Evolutionary conservation across 2,329 filamentous ascomycete species (phyloP).

Genomic region (Pseudogymnoascus sp.): DNA sequence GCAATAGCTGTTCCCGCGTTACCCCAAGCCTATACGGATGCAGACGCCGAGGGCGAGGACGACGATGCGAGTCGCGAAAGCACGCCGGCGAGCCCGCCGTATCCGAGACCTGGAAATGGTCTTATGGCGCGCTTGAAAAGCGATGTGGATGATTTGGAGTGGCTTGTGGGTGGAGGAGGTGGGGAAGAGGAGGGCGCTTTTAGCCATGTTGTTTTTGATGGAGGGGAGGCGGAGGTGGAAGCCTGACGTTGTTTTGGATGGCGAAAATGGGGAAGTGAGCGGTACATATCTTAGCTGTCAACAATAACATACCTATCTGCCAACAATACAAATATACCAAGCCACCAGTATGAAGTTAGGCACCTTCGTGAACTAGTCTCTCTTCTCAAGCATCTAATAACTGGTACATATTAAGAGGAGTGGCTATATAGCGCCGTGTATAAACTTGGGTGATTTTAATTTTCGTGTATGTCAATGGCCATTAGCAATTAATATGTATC

Average conservation of each 20-base stretch:
- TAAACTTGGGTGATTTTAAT: not conserved
- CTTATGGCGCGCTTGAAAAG: constrained; percentile 43
- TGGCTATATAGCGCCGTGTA: not conserved
- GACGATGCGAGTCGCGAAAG: constrained; percentile 35
- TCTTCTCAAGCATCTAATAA: not conserved
- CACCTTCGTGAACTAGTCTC: not conserved
- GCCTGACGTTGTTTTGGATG: not conserved
- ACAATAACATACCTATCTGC: not conserved
- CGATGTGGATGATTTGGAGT: constrained; percentile 51
- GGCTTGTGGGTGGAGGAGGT: constrained; percentile 51
- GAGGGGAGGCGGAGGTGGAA: not conserved
- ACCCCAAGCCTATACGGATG: not conserved
- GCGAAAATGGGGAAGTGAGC: not conserved
- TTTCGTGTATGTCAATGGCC: not conserved
- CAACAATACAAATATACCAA: not conserved
- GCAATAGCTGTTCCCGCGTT: not conserved
- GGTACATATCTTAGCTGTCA: not conserved
- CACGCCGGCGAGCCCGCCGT: constrained; percentile 50
- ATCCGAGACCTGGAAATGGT: constrained; percentile 55
- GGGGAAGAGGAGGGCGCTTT: constrained; percentile 26
- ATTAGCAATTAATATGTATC: not conserved
- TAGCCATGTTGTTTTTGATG: constrained; percentile 25
- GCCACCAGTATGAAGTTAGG: not conserved
- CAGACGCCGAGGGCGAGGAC: constrained; percentile 21
- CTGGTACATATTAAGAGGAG: no score